A percentile compares a stretch with the other conserved stretches of the same genome.
Evolutionary conservation across 208 protist species (phyloP).

Genomic region (Crithidia brevicula): DNA sequence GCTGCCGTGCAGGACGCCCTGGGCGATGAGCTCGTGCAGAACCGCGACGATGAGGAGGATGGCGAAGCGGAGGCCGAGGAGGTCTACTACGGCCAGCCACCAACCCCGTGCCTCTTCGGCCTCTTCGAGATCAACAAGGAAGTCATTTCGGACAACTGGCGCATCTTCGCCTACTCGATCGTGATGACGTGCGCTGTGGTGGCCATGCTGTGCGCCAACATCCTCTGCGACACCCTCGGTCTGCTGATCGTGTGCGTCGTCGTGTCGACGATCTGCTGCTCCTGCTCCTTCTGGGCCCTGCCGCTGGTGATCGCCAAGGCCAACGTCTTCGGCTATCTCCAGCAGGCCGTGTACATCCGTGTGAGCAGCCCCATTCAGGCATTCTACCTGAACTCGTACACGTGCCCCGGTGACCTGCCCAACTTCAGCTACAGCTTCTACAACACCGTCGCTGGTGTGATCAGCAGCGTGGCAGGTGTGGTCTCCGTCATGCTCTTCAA

Average conservation of each 20-base stretch:
- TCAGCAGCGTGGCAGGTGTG: constrained; percentile 41
- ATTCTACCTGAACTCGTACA: constrained; percentile 51
- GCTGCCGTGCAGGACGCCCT: constrained; percentile 7
- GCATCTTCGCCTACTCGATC: constrained; percentile 50
- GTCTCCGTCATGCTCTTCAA: constrained; percentile 51
- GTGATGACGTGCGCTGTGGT: constrained; percentile 57
- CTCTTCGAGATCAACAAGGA: constrained; percentile 70
- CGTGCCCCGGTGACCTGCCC: constrained; percentile 49
- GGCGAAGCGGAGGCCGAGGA: neutral
- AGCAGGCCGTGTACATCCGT: constrained; percentile 47
- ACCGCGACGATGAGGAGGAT: neutral
- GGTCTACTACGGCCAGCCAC: constrained; percentile 18
- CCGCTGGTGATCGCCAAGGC: constrained; percentile 60
- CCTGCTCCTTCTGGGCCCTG: constrained; percentile 56
- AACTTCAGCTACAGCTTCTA: constrained; percentile 75
- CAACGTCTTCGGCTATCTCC: constrained; percentile 64
- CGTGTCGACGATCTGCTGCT: constrained; percentile 46
- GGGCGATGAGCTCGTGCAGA: constrained; percentile 6
- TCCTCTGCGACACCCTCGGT: constrained; percentile 40
- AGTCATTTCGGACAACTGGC: constrained; percentile 49
- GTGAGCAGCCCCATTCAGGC: constrained; percentile 38
- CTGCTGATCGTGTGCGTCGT: constrained; percentile 42
- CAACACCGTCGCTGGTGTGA: constrained; percentile 50
- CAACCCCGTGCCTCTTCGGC: constrained; percentile 33
- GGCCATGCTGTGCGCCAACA: constrained; percentile 43